Percentiles rank a stretch among this genome's conserved stretches.
These are phyloP conservation scores for Rhodocollybia butyracea DNA, from an alignment of 768 basidiomycete genomes.

Conservation along the genomic window DNA sequence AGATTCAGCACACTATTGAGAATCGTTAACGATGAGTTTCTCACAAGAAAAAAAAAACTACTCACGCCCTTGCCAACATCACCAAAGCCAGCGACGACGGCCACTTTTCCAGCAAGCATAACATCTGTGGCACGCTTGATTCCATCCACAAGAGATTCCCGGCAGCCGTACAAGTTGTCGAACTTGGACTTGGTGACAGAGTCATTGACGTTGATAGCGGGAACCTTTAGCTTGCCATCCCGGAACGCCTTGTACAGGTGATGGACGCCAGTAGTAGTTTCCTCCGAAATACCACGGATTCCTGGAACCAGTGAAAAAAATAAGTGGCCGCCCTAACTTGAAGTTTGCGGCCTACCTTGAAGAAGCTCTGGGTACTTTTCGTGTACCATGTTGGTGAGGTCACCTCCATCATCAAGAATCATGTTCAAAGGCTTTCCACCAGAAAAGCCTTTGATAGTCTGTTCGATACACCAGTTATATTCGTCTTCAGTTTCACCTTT, in stretches of 20 bases:
- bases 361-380: slow-evolving; percentile 95
- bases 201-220: slow-evolving; percentile 99
- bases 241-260: slow-evolving; percentile 98
- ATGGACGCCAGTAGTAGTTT: slow-evolving; percentile 99
- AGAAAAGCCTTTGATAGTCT: slow-evolving; percentile 86
- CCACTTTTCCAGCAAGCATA: slow-evolving; percentile 99
- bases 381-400: slow-evolving; percentile 92
- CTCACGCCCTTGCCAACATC: slow-evolving; percentile 98
- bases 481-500: slow-evolving; percentile 99
- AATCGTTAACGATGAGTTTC: neutral
- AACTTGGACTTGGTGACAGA: slow-evolving; percentile 99
- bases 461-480: slow-evolving; percentile 97
- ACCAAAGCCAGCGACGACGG: slow-evolving; percentile 97
- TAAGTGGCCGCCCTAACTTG: neutral
- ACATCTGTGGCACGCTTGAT: slow-evolving; percentile 99
- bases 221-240: slow-evolving; percentile 92
- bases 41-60: slow-evolving; percentile 16
- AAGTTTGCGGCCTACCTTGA: slow-evolving; percentile 39
- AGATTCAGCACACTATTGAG: slow-evolving; percentile 90
- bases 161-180: slow-evolving; percentile 98
- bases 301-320: slow-evolving; percentile 36
- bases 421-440: slow-evolving; percentile 87
- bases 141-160: slow-evolving; percentile 98
- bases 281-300: slow-evolving; percentile 94
- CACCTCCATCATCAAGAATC: slow-evolving; percentile 99